Evolutionary conservation across 2,329 filamentous ascomycete genomes (phyloP), one percentile per base, ranked within the genome.

Genomic region (Penicillium sp.): DNA sequence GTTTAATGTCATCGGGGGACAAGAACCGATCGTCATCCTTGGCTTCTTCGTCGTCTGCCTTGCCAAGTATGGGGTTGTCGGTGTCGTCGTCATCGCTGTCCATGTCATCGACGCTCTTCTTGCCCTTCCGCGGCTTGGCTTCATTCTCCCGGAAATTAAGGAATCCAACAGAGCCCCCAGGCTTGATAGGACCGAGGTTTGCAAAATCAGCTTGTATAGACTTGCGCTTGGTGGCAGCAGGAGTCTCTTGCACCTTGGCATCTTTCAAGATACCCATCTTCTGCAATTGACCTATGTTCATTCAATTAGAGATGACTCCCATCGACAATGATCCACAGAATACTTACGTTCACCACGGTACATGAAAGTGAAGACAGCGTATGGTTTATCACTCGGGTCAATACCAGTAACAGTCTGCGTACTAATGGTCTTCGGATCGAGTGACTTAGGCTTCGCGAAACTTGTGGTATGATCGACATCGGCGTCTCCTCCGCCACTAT

Each of bases 331-430:
- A 52, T 23, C 4, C 16, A 16, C 27, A 37, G 10, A 34, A 42
- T 39, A 85, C 91, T 80, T 80, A 95, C 93, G 88, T 71, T 96
- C 90, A 72, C 94, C 94, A 58, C 94, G 86, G 72, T 99, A 99
- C 76, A 97, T 91, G 73, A 99, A 99, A 29, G 95, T 97, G 73
- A 99, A 99, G 9, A 90, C 88, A 4, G 94, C 94, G 75, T 96
- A 99, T 4, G 95, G 94, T 75, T 93, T 94, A 60, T 97, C 93
- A 21, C 92, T 91, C 0, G 91, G 90, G 72, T 99, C 94, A 59
- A 97, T 96, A 18, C 93, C 94, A 9, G 94, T 97, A n/a, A 99
- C 94, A 0, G 94, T 99, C 76, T 99, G 94, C 3, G 94, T 99
- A 69, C 92, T 97, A 69, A 99, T 99, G 3, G 91, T 91, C 77